phyloP scores from a whole-genome alignment of 2,329 filamentous ascomycete genomes.

The Alternaria consortialis region DNA sequence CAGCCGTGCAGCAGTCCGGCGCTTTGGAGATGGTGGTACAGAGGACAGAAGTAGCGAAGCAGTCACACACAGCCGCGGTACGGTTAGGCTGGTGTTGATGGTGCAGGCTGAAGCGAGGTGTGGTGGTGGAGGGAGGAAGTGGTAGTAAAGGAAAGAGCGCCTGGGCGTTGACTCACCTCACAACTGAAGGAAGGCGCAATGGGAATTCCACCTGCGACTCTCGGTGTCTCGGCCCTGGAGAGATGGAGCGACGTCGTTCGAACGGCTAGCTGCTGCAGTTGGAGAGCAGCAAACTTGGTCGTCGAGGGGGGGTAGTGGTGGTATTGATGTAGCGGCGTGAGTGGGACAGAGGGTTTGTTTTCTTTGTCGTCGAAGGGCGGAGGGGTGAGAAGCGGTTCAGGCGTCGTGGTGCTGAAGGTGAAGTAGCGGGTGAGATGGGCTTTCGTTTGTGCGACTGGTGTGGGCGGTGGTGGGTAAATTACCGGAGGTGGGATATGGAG shows the following conservation, averaged over 20 bases:
- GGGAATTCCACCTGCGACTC: conserved; percentile 14
- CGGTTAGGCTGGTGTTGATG: conserved; percentile 35
- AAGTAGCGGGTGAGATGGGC: conserved; percentile 21
- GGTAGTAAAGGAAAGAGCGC: conserved; percentile 20
- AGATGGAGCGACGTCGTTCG: conserved; percentile 3
- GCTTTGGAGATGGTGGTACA: conserved; percentile 45
- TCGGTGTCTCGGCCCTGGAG: conserved; percentile 17
- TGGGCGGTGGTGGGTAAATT: conserved; percentile 31
- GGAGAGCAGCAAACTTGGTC: conserved; percentile 30
- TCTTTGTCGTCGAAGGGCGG: conserved; percentile 33
- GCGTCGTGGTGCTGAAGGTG: conserved; percentile 13
- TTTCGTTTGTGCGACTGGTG: conserved; percentile 30
- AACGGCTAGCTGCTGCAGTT: conserved; percentile 23
- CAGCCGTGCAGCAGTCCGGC: conserved; percentile 43
- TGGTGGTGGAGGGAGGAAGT: conserved; percentile 7
- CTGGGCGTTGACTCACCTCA: conserved; percentile 47
- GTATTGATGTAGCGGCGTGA: conserved; percentile 19
- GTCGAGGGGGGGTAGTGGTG: conserved; percentile 5
- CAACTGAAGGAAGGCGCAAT: conserved; percentile 23
- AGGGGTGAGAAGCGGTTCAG: conserved; percentile 8
- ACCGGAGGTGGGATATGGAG: conserved; percentile 35
- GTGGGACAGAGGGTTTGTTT: conserved; percentile 40
- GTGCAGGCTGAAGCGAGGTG: conserved; percentile 23
- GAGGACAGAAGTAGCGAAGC: conserved; percentile 43
- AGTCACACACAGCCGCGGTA: conserved; percentile 41